Conservation (phyloP, 495 filamentous ascomycete species). For the Cairneyella variabilis region DNA sequence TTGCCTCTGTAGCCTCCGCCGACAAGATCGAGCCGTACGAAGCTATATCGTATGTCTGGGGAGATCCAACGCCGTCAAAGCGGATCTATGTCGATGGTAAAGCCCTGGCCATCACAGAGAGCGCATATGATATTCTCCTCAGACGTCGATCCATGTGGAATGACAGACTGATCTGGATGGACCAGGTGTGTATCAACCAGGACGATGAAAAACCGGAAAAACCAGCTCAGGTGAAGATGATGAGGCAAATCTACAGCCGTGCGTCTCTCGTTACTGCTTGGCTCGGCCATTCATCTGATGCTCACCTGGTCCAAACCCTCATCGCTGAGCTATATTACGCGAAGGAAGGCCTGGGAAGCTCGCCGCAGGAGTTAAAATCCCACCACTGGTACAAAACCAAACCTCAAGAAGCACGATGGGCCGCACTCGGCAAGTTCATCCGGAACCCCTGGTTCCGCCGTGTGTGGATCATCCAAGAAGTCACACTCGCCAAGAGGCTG, state of each 20-base stretch:
- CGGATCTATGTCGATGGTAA: slow-evolving; percentile 21
- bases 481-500: slow-evolving; percentile 11
- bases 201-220: not conserved
- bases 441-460: slow-evolving; percentile 17
- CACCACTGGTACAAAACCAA: not conserved
- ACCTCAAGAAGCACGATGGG: not conserved
- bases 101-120: not conserved
- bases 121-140: not conserved
- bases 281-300: slow-evolving; percentile 1
- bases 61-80: slow-evolving; percentile 14
- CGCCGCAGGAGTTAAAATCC: not conserved
- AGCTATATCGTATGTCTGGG: slow-evolving; percentile 17
- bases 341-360: not conserved
- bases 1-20: not conserved
- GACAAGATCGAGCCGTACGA: slow-evolving; percentile 12
- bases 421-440: slow-evolving; percentile 4
- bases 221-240: not conserved
- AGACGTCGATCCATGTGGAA: not conserved
- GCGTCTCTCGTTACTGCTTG: not conserved
- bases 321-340: not conserved
- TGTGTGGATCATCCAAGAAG: slow-evolving; percentile 24
- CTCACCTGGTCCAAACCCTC: slow-evolving; percentile 2
- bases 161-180: not conserved
- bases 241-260: not conserved
- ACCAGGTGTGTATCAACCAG: slow-evolving; percentile 2